Evolutionary conservation across 257 asterid genomes (phyloP).

Genomic region (Solanum dulcamara): DNA sequence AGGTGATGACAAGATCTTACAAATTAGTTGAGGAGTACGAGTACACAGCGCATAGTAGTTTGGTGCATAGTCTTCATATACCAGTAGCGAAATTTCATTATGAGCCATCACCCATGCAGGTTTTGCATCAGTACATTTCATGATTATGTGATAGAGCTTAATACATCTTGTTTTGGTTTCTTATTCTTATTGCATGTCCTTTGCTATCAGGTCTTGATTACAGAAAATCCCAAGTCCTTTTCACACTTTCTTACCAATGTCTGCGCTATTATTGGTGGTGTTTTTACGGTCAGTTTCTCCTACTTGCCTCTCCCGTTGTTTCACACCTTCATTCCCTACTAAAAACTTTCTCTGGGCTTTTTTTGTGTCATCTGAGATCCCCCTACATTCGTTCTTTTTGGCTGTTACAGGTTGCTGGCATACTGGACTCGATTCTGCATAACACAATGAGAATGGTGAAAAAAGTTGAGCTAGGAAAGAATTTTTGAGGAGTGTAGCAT

Average conservation of each 20-base stretch:
- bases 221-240: constrained; percentile 69
- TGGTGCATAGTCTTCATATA: constrained; percentile 61
- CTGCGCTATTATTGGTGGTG: constrained; percentile 91
- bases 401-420: constrained; percentile 83
- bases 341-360: neutral
- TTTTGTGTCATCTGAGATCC: neutral
- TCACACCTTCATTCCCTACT: neutral
- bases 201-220: constrained; percentile 46
- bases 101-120: constrained; percentile 97
- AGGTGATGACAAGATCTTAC: constrained; percentile 76
- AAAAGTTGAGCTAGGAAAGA: constrained; percentile 85
- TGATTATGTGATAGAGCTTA: neutral
- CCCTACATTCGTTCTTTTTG: neutral
- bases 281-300: constrained; percentile 64
- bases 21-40: constrained; percentile 83
- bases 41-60: constrained; percentile 94
- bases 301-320: neutral
- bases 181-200: neutral
- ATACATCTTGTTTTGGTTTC: neutral
- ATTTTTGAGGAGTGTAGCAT: constrained; percentile 31
- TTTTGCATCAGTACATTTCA: constrained; percentile 7
- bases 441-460: constrained; percentile 52
- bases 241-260: constrained; percentile 72
- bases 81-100: constrained; percentile 85
- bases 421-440: constrained; percentile 71